phyloP scores from a whole-genome alignment of 2,329 filamentous ascomycete genomes.

The Plenodomus tracheiphilus region DNA sequence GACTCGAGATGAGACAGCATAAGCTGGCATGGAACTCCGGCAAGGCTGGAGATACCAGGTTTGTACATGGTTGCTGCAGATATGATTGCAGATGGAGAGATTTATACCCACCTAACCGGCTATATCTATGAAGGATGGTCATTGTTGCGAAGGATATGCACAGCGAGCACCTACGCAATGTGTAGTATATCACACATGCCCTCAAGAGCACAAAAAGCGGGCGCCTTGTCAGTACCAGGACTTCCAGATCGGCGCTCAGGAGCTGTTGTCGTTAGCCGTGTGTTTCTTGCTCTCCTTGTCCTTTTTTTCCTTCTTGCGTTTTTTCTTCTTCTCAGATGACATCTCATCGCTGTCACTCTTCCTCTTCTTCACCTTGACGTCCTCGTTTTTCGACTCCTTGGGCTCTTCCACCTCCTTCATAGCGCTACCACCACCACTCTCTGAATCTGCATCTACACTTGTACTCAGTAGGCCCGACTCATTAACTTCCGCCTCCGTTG shows the following conservation, averaged over 20 bases:
- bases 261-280: conserved; percentile 7
- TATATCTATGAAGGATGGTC: no score
- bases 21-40: no score
- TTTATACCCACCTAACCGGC: not conserved
- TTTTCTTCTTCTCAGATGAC: conserved; percentile 16
- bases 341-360: conserved; percentile 3
- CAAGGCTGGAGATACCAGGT: no score
- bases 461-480: no score
- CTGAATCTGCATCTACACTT: not conserved
- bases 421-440: no score
- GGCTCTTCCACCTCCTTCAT: not conserved
- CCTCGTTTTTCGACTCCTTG: not conserved
- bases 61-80: no score
- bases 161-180: not conserved
- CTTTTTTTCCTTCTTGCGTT: conserved; percentile 16
- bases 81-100: not conserved
- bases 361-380: conserved; percentile 5
- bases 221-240: no score
- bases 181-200: not conserved
- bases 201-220: no score
- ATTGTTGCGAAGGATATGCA: not conserved
- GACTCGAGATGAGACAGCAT: no score
- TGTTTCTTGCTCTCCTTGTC: conserved; percentile 9
- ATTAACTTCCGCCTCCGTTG: conserved; percentile 27
- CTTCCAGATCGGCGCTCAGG: not conserved